Conservation (phyloP, 495 filamentous ascomycete genomes). For the Neurospora pannonica region DNA sequence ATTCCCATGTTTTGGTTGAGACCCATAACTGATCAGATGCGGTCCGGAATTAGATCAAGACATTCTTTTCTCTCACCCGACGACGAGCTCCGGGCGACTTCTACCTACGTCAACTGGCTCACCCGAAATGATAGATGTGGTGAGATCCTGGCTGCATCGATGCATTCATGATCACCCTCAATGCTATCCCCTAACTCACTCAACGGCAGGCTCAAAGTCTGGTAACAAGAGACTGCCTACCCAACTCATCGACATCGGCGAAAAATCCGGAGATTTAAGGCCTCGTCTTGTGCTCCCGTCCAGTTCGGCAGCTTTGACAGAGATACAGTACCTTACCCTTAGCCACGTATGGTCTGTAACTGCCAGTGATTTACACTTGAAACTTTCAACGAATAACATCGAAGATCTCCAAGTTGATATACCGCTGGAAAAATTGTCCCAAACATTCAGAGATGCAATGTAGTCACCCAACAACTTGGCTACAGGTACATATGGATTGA, state of each 20-base stretch:
- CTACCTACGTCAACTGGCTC: background rate
- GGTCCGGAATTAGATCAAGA: background rate
- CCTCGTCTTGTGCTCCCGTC: background rate
- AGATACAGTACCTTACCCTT: background rate
- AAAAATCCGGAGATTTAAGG: rapidly evolving
- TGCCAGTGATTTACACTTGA: background rate
- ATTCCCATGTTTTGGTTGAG: background rate
- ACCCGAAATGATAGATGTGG: background rate
- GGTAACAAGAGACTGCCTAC: background rate
- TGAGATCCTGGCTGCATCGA: background rate
- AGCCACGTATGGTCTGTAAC: background rate
- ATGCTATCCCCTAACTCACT: background rate
- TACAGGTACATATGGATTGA: background rate
- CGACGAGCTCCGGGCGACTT: background rate
- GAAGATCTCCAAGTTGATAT: background rate
- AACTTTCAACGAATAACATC: background rate
- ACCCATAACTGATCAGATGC: background rate
- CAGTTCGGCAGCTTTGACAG: background rate
- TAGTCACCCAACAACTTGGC: background rate
- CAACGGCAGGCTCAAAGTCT: background rate
- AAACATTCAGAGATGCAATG: background rate
- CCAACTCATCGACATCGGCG: background rate
- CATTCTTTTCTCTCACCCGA: background rate
- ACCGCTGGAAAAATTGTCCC: background rate
- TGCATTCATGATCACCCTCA: background rate